Evolutionary conservation across 2,329 filamentous ascomycete species (phyloP).

Genomic region (Malbranchea zuffiana): DNA sequence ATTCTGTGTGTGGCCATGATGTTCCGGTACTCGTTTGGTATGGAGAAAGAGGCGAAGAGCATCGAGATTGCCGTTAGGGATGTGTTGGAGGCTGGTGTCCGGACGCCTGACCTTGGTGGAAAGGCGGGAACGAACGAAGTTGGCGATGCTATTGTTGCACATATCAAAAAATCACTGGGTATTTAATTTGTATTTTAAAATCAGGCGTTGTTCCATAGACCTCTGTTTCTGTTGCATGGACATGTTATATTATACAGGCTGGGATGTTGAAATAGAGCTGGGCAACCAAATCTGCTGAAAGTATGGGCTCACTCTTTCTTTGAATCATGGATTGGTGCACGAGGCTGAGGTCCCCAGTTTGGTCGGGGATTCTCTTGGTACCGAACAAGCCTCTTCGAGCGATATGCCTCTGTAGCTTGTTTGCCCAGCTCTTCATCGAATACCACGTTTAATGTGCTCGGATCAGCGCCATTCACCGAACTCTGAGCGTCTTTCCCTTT

Average conservation of each 20-base stretch:
- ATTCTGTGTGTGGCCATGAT: slow-evolving; percentile 88
- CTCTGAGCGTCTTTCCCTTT: slow-evolving; percentile 1
- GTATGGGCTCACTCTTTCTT: not conserved
- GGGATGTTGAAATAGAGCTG: not conserved
- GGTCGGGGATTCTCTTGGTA: slow-evolving; percentile 85
- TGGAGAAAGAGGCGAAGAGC: slow-evolving; percentile 60
- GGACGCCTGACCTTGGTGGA: slow-evolving; percentile 74
- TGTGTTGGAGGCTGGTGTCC: slow-evolving; percentile 62
- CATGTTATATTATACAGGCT: slow-evolving; percentile 1
- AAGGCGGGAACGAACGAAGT: slow-evolving; percentile 57
- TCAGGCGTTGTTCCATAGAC: too few relatives aligned
- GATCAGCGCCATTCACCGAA: slow-evolving; percentile 15
- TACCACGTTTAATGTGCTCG: slow-evolving; percentile 47
- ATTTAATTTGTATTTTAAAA: too few relatives aligned
- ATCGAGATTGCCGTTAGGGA: slow-evolving; percentile 69
- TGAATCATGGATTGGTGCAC: slow-evolving; percentile 20
- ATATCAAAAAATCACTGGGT: slow-evolving; percentile 44
- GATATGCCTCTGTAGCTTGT: slow-evolving; percentile 40
- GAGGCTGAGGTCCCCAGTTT: slow-evolving; percentile 81
- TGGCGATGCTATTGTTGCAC: slow-evolving; percentile 62
- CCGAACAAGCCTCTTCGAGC: slow-evolving; percentile 59
- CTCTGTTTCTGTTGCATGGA: too few relatives aligned
- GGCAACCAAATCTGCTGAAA: not conserved
- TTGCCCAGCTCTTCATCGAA: slow-evolving; percentile 75
- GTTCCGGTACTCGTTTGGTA: slow-evolving; percentile 75